Evolutionary conservation across 257 asterid genomes (phyloP), one percentile per base, ranked within the genome.

Genomic region (Rhazya stricta): DNA sequence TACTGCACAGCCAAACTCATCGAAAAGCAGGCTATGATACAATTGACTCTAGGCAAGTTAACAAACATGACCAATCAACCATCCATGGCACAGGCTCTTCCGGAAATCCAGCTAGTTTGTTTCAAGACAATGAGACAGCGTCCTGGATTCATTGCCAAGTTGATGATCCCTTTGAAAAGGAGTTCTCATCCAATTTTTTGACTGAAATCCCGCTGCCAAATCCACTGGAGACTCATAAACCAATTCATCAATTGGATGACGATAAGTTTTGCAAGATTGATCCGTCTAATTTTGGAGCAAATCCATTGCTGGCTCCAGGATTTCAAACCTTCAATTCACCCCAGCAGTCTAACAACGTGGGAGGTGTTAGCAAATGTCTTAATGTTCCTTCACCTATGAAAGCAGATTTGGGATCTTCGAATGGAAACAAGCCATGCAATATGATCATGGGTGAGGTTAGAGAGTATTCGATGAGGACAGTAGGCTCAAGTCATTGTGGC

Each of bases 401-500:
- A 71, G 45, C 76, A 41, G 74, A 67, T 36, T 57, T 67, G 51
- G 71, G 73, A 62, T 25, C 82, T 54, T 51, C 54, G 5, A 34
- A 42, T 25, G 50, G 53, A 53, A 37, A 65, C 69, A 61, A 42
- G 41, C 48, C 69, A 54, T 32, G 74, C 69, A 69, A 62, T 69
- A 48, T 70, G 81, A 58, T 58, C 8, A 56, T 36, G 39, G 76
- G 72, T 19, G 76, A 79, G 68, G 48, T 34, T 13, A 67, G 43
- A 32, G 93, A 87, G 80, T 74, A 80, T 69, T 88, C 93, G 4
- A 83, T 69, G 58, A 85, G 73, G 85, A 88, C 92, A 8, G 76
- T 88, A 29, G 93, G 91, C 16, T 83, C 93, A 60, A 91, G 97
- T 86, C 92, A 89, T 66, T 88, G 97, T 65, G 91, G 96, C 6